Evolutionary conservation across 2,329 filamentous ascomycete genomes (phyloP), one percentile per base, ranked within the genome.

Genomic region (Fusarium sp.): DNA sequence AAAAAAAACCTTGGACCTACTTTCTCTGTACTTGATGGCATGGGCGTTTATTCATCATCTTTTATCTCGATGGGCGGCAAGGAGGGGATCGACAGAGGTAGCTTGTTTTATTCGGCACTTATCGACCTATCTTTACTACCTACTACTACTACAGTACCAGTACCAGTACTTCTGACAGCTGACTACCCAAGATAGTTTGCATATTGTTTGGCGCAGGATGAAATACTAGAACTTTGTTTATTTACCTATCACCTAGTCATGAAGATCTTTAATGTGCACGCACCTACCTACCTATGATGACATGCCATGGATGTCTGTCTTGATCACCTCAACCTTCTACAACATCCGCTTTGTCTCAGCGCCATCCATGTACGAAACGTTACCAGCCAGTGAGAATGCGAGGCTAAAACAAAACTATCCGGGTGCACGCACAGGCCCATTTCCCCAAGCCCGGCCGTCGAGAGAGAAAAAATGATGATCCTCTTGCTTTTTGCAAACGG

Each of bases 151-250:
- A 19, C 19, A 19, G 19, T 19, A 19, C 19, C n/a, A n/a, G n/a
- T 43, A 52, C 13, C 29, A 7, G 31, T 13, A 34, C 48, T 47
- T 52, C 42, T 46, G 29, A 62, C 45, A 65, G 50, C 57, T 44
- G 34, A 63, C 44, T 58, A 47, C 36, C 22, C 41, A 47, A 53
- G 47, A 59, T 59, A 65, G 53, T 53, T 19, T 59, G 58, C 64
- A 67, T 68, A 67, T 49, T 68, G 64, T 67, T 65, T 58, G 66
- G 66, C 66, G 66, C 53, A 60, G 49, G 64, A 65, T 65, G 61
- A 66, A 59, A 56, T 55, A 64, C 36, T 60, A 63, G 49, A 61
- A 54, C 29, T 60, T 47, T 31, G 35, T 40, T 51, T 47, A 13
- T 36, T 19, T 19, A 19, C 19, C 19, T 19, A 19, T 19, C 19